Conservation (phyloP, 2,329 filamentous ascomycete genomes). For the Claviceps cyperi region DNA sequence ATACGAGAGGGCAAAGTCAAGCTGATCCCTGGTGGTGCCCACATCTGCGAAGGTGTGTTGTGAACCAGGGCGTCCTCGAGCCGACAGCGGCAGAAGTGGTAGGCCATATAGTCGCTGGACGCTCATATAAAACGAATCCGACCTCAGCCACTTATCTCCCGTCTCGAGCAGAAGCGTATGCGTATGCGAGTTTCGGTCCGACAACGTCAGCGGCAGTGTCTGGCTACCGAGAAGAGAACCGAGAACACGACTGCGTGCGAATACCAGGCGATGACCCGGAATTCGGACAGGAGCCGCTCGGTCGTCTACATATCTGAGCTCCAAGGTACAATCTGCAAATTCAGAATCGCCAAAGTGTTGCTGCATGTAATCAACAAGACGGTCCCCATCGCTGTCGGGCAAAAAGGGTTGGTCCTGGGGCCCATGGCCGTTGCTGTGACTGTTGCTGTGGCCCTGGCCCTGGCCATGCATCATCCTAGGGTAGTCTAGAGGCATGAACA, state of each 20-base stretch:
- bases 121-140: slow-evolving; percentile 41
- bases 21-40: slow-evolving; percentile 26
- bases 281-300: slow-evolving; percentile 27
- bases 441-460: slow-evolving; percentile 1
- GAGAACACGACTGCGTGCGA: slow-evolving; percentile 33
- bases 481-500: slow-evolving; percentile 18
- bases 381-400: slow-evolving; percentile 20
- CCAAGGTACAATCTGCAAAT: slow-evolving; percentile 30
- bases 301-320: slow-evolving; percentile 29
- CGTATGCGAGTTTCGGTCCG: slow-evolving; percentile 13
- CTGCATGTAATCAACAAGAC: slow-evolving; percentile 25
- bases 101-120: slow-evolving; percentile 44
- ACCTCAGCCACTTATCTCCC: slow-evolving; percentile 36
- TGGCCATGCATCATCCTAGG: slow-evolving; percentile 18
- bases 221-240: slow-evolving; percentile 14
- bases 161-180: slow-evolving; percentile 28
- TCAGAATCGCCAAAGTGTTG: slow-evolving; percentile 19
- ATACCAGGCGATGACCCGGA: slow-evolving; percentile 39
- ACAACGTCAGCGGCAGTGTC: slow-evolving; percentile 16
- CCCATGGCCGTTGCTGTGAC: slow-evolving; percentile 9
- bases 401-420: slow-evolving; percentile 15
- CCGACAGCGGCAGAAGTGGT: slow-evolving; percentile 28
- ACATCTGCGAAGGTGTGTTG: slow-evolving; percentile 20
- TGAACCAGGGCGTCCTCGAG: slow-evolving; percentile 12
- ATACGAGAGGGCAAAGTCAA: slow-evolving; percentile 47